Conservation (phyloP, 768 basidiomycete species). For the Auricularia sp. region DNA sequence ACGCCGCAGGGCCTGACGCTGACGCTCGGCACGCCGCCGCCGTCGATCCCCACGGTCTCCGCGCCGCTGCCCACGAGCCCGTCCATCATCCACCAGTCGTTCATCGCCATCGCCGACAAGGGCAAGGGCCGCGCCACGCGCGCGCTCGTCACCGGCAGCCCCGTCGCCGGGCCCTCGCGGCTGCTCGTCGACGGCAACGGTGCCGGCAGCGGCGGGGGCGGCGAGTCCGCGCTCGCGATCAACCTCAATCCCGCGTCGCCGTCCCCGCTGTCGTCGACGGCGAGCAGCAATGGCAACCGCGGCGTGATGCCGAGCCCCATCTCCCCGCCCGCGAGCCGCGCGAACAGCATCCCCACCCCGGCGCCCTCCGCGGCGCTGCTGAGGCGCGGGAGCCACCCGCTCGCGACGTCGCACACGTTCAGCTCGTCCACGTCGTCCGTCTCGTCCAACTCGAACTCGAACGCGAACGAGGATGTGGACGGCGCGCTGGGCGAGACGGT, state of each 20-base stretch:
- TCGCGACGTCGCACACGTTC: background rate
- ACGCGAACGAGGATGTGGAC: background rate
- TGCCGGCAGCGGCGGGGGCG: no score
- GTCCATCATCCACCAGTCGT: background rate
- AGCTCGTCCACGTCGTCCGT: background rate
- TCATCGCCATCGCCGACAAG: background rate
- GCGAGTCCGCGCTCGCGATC: background rate
- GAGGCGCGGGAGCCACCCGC: background rate
- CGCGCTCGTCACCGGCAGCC: background rate
- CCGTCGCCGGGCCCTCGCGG: background rate
- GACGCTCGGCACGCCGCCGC: slow-evolving; percentile 1
- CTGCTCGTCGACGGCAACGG: background rate
- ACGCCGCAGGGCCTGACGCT: background rate
- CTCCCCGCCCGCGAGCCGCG: background rate
- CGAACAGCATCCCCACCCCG: background rate
- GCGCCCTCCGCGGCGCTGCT: background rate
- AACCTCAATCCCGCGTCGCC: background rate
- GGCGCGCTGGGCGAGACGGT: background rate
- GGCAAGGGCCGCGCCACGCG: background rate
- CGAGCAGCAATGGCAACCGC: background rate
- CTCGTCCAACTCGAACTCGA: background rate
- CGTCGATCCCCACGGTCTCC: background rate
- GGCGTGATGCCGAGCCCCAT: background rate
- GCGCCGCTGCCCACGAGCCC: background rate
- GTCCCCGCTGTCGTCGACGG: background rate